Evolutionary conservation across 1,284 basidiomycete genomes (phyloP).

Genomic region (Volvariella surrecta): DNA sequence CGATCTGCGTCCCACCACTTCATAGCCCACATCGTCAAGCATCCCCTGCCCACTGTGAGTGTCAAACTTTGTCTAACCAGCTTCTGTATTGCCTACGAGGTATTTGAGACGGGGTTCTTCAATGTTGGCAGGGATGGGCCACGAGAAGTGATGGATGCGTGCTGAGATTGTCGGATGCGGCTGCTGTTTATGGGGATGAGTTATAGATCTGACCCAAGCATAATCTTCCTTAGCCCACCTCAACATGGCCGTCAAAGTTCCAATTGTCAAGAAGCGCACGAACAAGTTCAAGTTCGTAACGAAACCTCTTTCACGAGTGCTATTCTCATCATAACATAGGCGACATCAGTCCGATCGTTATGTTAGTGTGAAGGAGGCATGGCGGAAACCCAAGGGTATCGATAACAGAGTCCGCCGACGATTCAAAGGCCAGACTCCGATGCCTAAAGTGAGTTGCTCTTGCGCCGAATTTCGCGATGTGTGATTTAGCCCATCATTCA

Average conservation of each 20-base stretch:
- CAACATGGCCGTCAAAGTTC: slow-evolving; percentile 79
- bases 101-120: no score
- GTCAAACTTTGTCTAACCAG: no score
- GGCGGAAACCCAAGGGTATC: slow-evolving; percentile 98
- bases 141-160: no score
- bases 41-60: no score
- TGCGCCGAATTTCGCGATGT: slow-evolving; percentile 2
- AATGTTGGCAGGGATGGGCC: no score
- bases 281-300: slow-evolving; percentile 82
- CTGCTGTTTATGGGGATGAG: no score
- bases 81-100: no score
- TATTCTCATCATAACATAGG: slow-evolving; percentile 32
- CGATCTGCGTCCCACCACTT: no score
- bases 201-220: slow-evolving; percentile 6
- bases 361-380: slow-evolving; percentile 90
- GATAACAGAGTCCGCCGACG: slow-evolving; percentile 93
- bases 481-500: slow-evolving; percentile 16
- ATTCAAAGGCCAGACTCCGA: slow-evolving; percentile 92
- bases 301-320: slow-evolving; percentile 3
- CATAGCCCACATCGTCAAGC: no score
- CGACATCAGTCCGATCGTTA: slow-evolving; percentile 98
- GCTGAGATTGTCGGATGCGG: no score
- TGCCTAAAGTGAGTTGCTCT: slow-evolving; percentile 73
- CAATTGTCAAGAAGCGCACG: slow-evolving; percentile 95
- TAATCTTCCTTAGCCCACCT: slow-evolving; percentile 22